Base-by-base conservation (phyloP, 2,329 filamentous ascomycete genomes). In the Sphaerulina musiva region DNA sequence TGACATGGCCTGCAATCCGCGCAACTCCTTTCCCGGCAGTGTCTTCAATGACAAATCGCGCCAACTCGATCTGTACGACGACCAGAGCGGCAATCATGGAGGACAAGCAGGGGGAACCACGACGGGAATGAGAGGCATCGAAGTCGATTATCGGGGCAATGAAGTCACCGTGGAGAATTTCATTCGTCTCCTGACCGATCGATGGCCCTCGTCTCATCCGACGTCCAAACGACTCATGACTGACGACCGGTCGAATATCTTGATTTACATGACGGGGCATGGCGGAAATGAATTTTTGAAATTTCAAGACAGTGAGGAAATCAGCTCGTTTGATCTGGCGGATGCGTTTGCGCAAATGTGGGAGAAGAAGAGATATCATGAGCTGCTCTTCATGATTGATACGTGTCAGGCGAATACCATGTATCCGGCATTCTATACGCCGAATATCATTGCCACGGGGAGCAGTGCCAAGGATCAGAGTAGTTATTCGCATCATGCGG, bases 281-380 rank as follows among this genome's bases (percentile, higher is more conserved):
- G 93, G 93, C 32, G 93, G 93, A 14, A 95, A 97, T 69, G 91
- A 96, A 73, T 98, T 98, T 65, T 74, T 98, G 55, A 98, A 98
- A 71, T 98, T 98, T 67, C 93, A 98, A 72, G 93, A 98, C 65
- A 89, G 90, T 6, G 93, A 98, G 71, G 93, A 98, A 73, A 97
- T 98, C 62, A 91, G 89, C 53, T 90, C 90, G 0, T 96, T 95
- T 70, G 93, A 98, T 73, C 76, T 98, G 54, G 93, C 95, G 4
- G 89, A 98, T 72, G 93, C 93, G 0, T 97, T 98, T 70, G 90
- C 95, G 73, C 92, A 98, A 77, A 98, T 98, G 93, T 96, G 91
- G 88, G 93, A 98, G 79, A 98, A 98, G 83, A 95, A 95, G 76
- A 85, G 93, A 77, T 98, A 97, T 73, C 89, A 97, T 70, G 93